Evolutionary conservation across 2,329 filamentous ascomycete species (phyloP).

Genomic region (Monilinia fructigena): DNA sequence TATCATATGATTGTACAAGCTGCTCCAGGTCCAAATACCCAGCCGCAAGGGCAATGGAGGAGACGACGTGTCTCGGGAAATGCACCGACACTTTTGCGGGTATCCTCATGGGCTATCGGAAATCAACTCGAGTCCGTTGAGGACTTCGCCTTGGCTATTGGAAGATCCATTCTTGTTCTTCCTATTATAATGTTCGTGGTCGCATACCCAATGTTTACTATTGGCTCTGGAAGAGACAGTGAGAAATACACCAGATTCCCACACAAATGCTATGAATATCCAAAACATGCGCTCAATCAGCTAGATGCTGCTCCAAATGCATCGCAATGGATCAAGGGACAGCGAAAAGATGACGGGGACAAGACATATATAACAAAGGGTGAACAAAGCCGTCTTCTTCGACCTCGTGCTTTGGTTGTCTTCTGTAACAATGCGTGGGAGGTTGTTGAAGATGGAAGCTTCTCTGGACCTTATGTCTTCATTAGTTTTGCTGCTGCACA

Average conservation of each 20-base stretch:
- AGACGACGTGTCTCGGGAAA: constrained; percentile 17
- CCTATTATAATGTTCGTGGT: constrained; percentile 20
- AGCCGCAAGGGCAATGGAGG: constrained; percentile 22
- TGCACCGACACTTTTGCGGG: constrained; percentile 19
- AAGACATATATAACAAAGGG: constrained; percentile 15
- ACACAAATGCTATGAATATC: constrained; percentile 24
- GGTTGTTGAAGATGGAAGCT: constrained; percentile 21
- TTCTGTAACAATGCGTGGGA: constrained; percentile 14
- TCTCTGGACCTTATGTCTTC: constrained; percentile 23
- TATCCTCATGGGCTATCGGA: constrained; percentile 24
- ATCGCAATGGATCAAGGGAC: neutral
- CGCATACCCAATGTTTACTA: constrained; percentile 9
- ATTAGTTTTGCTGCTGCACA: constrained; percentile 24
- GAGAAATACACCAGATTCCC: constrained; percentile 16
- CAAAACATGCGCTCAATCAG: constrained; percentile 22
- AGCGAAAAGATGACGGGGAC: constrained; percentile 13
- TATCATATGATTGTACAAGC: constrained; percentile 24
- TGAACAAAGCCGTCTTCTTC: constrained; percentile 20
- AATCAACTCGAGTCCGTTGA: constrained; percentile 2
- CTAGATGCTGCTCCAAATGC: constrained; percentile 22
- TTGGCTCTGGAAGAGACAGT: neutral
- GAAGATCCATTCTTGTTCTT: constrained; percentile 20
- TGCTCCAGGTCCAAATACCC: constrained; percentile 10
- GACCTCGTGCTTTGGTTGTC: constrained; percentile 23
- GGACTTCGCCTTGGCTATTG: constrained; percentile 12